phyloP scores from a whole-genome alignment of 228 moss, liverwort and hornwort species.

The Sphagnum magellanicum region DNA sequence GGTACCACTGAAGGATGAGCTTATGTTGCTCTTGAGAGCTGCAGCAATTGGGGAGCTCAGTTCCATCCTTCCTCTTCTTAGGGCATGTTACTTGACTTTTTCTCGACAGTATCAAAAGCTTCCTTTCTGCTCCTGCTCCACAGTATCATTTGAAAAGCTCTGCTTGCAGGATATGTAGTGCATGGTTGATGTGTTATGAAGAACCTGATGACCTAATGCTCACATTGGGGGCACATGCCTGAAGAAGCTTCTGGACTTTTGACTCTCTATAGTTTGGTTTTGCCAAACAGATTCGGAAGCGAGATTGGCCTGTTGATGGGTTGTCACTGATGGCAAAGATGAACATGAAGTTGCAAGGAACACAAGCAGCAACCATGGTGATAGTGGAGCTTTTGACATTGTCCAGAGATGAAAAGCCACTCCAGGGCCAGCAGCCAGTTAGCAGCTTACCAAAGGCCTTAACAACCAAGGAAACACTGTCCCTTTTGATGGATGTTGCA shows the following conservation, averaged over 20 bases:
- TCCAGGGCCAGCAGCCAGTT: conserved; percentile 15
- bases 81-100: conserved; percentile 24
- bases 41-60: conserved; percentile 50
- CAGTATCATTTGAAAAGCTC: background rate
- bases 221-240: conserved; percentile 3
- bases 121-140: background rate
- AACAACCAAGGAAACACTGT: conserved; percentile 52
- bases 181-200: background rate
- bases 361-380: conserved; percentile 51
- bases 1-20: conserved; percentile 19
- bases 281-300: conserved; percentile 44
- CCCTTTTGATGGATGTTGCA: conserved; percentile 63
- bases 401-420: conserved; percentile 25
- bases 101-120: background rate
- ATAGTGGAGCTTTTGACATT: conserved; percentile 42
- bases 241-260: conserved; percentile 2
- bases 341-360: conserved; percentile 65
- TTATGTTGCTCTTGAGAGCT: conserved; percentile 41
- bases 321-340: conserved; percentile 52
- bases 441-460: conserved; percentile 27
- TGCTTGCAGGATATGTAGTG: background rate
- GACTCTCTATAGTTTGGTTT: background rate
- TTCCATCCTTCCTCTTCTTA: conserved; percentile 50
- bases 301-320: conserved; percentile 62
- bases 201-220: conserved; percentile 1